These are phyloP conservation scores for Aspergillus leporis DNA, from an alignment of 495 filamentous ascomycete genomes.

Conservation along the genomic window DNA sequence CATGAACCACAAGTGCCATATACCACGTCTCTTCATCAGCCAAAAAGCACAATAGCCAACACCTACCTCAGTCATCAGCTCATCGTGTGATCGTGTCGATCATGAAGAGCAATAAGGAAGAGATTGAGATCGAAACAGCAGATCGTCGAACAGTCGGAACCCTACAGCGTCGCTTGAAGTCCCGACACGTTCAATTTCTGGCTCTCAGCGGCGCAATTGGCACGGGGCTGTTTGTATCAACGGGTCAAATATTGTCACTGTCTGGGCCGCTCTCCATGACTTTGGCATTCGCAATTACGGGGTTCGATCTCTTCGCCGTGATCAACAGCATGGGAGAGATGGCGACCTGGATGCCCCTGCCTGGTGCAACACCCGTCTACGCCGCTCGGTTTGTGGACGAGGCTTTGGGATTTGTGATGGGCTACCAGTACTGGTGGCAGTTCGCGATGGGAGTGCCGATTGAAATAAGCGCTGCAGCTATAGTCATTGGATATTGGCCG, in stretches of 20 bases:
- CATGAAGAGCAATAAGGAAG: too few relatives aligned
- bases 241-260: slow-evolving; percentile 59
- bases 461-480: slow-evolving; percentile 64
- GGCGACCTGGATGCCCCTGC: slow-evolving; percentile 70
- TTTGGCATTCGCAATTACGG: slow-evolving; percentile 64
- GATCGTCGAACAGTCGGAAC: background rate
- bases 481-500: slow-evolving; percentile 67
- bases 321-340: slow-evolving; percentile 61
- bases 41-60: too few relatives aligned
- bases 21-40: too few relatives aligned
- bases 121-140: too few relatives aligned
- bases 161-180: slow-evolving; percentile 57
- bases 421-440: slow-evolving; percentile 63
- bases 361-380: slow-evolving; percentile 67
- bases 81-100: too few relatives aligned
- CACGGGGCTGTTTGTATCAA: slow-evolving; percentile 71
- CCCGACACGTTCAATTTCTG: slow-evolving; percentile 64
- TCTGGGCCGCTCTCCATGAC: slow-evolving; percentile 65
- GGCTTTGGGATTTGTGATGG: slow-evolving; percentile 67
- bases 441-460: slow-evolving; percentile 60
- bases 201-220: slow-evolving; percentile 59
- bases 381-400: slow-evolving; percentile 65
- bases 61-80: too few relatives aligned
- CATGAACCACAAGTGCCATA: too few relatives aligned
- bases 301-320: slow-evolving; percentile 54